Base-by-base conservation (phyloP, 371 early-diverging fungal genomes). In the Saksenaea vasiformis region DNA sequence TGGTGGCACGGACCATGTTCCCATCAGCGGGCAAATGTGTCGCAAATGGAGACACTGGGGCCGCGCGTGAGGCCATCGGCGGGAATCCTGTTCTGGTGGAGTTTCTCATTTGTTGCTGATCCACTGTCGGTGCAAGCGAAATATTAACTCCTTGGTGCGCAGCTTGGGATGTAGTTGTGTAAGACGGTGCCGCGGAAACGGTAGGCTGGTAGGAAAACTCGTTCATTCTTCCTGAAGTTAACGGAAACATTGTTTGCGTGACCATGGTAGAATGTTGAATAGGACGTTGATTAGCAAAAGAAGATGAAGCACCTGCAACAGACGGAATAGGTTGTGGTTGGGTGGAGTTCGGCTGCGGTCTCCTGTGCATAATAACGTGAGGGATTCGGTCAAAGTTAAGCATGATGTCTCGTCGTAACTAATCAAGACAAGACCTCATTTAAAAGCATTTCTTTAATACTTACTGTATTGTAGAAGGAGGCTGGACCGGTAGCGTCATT, bases 1-100 rank as follows among this genome's bases (percentile, higher is more conserved):
- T 39, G 5, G 24, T 47, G 51, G 51, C 51, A 47, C 51, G 51
- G 51, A 47, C 51, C 51, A 47, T 47, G 51, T 47, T 47, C 39
- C 39, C 39, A 39, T 47, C 51, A 3, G 51, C 19, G 51, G 51
- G 1, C 5, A 47, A 5, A 47, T 26, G 51, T 22, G 10, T 10
- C 22, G 51, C 24, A 47, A 22, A 47, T 4, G 51, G 5, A 11
- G 24, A 47, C 10, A 22, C 10, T 22, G n/a, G 22, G 22, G 51
- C 19, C 0, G n/a, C 14, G 14, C 19, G 19, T 5, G 19, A 17
- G 14, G 31, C 31, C 31, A 31, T 31, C 31, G 31, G 31, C 31
- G 31, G 31, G 31, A 31, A 31, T 2, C 31, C 31, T 31, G 31
- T 2, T 39, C 39, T 39, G 39, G 39, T 39, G 15, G 39, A 39